Base-by-base conservation (phyloP, 768 basidiomycete genomes). In the Pholiota molesta region DNA sequence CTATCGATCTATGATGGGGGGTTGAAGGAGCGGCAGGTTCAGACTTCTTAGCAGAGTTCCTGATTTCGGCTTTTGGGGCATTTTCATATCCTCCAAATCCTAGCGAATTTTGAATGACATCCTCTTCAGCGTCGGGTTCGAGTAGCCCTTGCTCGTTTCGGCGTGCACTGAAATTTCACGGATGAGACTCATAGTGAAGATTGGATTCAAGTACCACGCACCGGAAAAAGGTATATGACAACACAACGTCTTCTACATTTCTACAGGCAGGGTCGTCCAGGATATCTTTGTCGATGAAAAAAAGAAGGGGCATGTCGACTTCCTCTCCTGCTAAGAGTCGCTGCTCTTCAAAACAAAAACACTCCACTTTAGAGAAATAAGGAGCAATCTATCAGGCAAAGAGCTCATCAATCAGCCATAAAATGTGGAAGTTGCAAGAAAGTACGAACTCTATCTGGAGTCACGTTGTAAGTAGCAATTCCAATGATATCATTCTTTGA, bases 281-380 rank as follows among this genome's bases (percentile, higher is more conserved):
- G 58, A 97, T 89, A 72, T 99, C 97, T 66, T 94, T 92, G 80
- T 99, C 97, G 67, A 99, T 97, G 81, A 99, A 99, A 79, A 99
- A 99, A 59, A 99, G 84, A 19, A 99, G 83, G 2, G 97, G 97
- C 85, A 99, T 94, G 75, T 99, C 97, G 35, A 99, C 92, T 76
- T 98, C 95, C 77, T 99, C 97, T 29, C 91, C 90, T 0, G 96
- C 95, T 26, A 97, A 80, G 10, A 99, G 85, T 68, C 89, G 92
- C 75, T 99, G 97, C 73, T 99, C 97, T 74, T 99, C 97, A 67
- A 99, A 99, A 76, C 97, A 99, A 80, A 99, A 99, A 67, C 97
- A 99, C 74, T 99, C 97, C 13, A 99, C 95, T 78, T 99, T 99
- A 55, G 96, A 95, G 72, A 99, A 99, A 75, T 99, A 99, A 0